Evolutionary conservation across 768 basidiomycete genomes (phyloP), one percentile per base, ranked within the genome.

Genomic region (Leccinum sublutescens): DNA sequence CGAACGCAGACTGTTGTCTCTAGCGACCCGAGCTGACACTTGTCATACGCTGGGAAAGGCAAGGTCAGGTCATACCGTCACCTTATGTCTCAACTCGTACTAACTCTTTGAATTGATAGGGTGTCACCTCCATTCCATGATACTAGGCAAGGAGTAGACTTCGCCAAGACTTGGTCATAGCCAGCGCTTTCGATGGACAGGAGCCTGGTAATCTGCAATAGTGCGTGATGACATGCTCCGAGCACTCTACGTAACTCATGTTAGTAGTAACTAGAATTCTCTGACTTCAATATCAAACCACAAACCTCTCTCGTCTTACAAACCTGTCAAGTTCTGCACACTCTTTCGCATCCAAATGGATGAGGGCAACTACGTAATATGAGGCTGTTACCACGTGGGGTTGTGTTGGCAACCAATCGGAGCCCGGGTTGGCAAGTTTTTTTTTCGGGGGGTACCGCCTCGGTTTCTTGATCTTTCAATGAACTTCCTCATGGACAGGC

Each of bases 1-100:
- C 73, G 72, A 15, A 75, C 82, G 2, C 82, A 84, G 63, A 66
- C 60, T 11, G 64, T 72, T 31, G 51, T 64, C 48, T 55, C 74
- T 33, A 27, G 38, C 19, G 65, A 71, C n/a, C 54, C 21, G n/a
- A 52, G 55, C 48, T 66, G 64, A 57, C 25, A 45, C 50, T 7
- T 4, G 38, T 4, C 31, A 4, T 38, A 34, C 11, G 34, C 27
- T 7, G 45, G 23, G 59, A 34, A 5, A 21, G 19, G 33, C 49
- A 17, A 50, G 62, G 65, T 61, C 49, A 31, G 34, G 57, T 59
- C 21, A 19, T 34, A 23, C 29, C 11, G 36, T n/a, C 17, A 14
- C 12, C 25, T 19, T 17, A 3, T 15, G 23, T 17, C 23, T 31
- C 10, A 27, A 27, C 8, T 8, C 27, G 27, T 27, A 27, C 27